Evolutionary conservation across 2,329 filamentous ascomycete genomes (phyloP).

Genomic region (Aspergillus pseudoglaucus): DNA sequence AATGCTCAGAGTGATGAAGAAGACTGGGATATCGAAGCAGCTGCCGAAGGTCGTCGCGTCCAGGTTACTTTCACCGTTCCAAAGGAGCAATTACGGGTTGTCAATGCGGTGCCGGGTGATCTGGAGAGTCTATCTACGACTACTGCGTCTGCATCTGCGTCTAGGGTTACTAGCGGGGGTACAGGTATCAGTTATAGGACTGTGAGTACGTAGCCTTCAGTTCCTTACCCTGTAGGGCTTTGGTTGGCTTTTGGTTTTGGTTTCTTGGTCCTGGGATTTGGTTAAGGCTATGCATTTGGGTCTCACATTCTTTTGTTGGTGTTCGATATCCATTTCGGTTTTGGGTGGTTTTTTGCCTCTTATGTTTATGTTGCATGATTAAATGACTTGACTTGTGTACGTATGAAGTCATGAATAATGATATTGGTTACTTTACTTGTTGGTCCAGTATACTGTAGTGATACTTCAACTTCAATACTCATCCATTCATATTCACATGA

Average conservation of each 20-base stretch:
- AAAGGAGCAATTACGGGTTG: slow-evolving; percentile 76
- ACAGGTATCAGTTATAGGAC: neutral
- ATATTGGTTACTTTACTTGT: neutral
- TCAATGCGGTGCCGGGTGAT: slow-evolving; percentile 60
- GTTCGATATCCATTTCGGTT: neutral
- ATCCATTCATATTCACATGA: too few relatives aligned
- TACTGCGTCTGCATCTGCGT: slow-evolving; percentile 22
- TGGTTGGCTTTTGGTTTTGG: slow-evolving; percentile 1
- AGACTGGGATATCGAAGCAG: slow-evolving; percentile 66
- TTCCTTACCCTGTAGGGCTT: neutral
- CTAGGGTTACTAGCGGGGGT: slow-evolving; percentile 14
- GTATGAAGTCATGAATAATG: neutral
- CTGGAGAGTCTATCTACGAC: slow-evolving; percentile 27
- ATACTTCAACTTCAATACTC: neutral
- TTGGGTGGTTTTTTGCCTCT: neutral
- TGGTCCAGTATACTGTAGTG: neutral
- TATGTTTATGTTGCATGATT: neutral
- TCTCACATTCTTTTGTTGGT: neutral
- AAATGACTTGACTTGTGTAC: neutral
- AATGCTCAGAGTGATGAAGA: slow-evolving; percentile 5
- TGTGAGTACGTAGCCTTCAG: slow-evolving; percentile 10
- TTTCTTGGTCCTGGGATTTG: neutral
- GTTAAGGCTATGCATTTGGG: neutral
- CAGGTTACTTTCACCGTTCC: slow-evolving; percentile 93
- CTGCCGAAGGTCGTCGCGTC: slow-evolving; percentile 63